These are phyloP conservation scores for Huntiella moniliformis DNA, from an alignment of 2,329 filamentous ascomycete genomes.

Conservation along the genomic window DNA sequence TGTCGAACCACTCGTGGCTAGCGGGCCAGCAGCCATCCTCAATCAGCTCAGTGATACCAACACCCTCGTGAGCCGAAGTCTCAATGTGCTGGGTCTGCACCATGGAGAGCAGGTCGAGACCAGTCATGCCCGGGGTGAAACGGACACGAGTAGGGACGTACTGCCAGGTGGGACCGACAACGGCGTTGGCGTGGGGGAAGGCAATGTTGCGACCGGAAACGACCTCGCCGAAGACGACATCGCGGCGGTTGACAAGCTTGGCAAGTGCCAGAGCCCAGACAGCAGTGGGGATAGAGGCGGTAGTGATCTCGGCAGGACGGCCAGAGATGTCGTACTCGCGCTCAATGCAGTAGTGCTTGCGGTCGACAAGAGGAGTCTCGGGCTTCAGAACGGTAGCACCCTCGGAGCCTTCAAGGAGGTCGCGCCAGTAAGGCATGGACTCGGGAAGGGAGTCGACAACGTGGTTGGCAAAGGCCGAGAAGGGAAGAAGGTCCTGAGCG, in stretches of 20 bases:
- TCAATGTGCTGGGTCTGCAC: slow-evolving; percentile 40
- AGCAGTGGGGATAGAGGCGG: slow-evolving; percentile 46
- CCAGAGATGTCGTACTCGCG: slow-evolving; percentile 27
- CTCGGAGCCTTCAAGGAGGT: slow-evolving; percentile 35
- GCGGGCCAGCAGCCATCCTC: slow-evolving; percentile 27
- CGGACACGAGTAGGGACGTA: slow-evolving; percentile 44
- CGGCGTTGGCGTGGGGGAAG: slow-evolving; percentile 28
- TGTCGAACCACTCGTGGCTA: slow-evolving; percentile 29
- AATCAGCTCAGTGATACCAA: slow-evolving; percentile 36
- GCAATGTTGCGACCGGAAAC: slow-evolving; percentile 45
- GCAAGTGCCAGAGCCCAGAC: slow-evolving; percentile 47
- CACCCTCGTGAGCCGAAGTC: slow-evolving; percentile 33
- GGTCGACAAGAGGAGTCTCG: slow-evolving; percentile 19
- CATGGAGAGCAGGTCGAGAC: slow-evolving; percentile 29
- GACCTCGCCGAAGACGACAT: slow-evolving; percentile 48
- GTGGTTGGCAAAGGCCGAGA: slow-evolving; percentile 28
- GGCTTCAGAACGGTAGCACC: slow-evolving; percentile 25
- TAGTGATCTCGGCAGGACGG: slow-evolving; percentile 35
- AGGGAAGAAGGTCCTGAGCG: slow-evolving; percentile 19
- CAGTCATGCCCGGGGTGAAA: slow-evolving; percentile 32
- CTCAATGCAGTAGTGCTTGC: slow-evolving; percentile 24
- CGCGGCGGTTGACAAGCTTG: slow-evolving; percentile 28
- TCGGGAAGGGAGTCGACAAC: slow-evolving; percentile 25
- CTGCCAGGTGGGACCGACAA: slow-evolving; percentile 48
- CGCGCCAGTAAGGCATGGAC: slow-evolving; percentile 41